Evolutionary conservation across 2,329 filamentous ascomycete species (phyloP).

Genomic region (Colletotrichum tropicicola): DNA sequence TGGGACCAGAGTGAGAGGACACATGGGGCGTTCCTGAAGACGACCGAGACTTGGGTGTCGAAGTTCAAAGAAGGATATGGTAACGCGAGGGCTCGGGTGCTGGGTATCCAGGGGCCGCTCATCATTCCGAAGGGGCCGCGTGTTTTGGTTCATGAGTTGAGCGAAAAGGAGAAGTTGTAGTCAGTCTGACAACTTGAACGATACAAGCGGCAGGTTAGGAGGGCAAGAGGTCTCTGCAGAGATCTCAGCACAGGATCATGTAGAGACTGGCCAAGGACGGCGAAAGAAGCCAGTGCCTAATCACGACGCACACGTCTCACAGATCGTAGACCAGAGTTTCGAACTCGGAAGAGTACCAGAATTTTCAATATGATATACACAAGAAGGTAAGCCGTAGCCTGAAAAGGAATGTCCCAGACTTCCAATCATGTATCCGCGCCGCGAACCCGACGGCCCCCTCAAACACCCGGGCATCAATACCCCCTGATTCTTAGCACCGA

Average conservation of each 20-base stretch:
- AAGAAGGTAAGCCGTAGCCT: slow-evolving; percentile 8
- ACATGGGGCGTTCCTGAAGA: slow-evolving; percentile 69
- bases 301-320: no score
- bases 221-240: no score
- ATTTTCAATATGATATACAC: no score
- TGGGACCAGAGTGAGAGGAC: slow-evolving; percentile 62
- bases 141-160: background rate
- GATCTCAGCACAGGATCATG: no score
- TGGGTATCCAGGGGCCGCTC: slow-evolving; percentile 36
- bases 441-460: background rate
- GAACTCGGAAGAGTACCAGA: no score
- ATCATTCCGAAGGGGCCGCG: slow-evolving; percentile 37
- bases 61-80: slow-evolving; percentile 42
- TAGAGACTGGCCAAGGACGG: no score
- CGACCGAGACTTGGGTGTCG: slow-evolving; percentile 66
- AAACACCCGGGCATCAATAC: background rate
- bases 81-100: slow-evolving; percentile 33
- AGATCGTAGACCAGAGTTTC: no score
- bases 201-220: no score
- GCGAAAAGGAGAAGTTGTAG: background rate
- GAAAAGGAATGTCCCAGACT: slow-evolving; percentile 5
- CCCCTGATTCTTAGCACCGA: background rate
- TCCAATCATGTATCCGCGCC: background rate
- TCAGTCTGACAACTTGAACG: no score
- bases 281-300: no score